Conservation (phyloP, 352 stramenopile species). For the Phytophthora pini region DNA sequence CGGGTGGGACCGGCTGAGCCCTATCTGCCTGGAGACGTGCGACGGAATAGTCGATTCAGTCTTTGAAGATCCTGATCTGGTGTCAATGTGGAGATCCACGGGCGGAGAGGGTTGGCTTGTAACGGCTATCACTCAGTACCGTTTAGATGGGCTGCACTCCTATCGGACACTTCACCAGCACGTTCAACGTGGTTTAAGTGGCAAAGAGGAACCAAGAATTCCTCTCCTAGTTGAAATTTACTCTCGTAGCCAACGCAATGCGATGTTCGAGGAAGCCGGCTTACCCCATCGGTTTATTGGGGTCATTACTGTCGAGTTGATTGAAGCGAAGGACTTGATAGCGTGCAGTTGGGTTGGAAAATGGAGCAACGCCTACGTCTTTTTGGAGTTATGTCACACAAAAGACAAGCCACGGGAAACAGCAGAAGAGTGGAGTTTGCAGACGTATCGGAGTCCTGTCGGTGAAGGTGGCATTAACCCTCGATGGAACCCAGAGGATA, state of each 20-base stretch:
- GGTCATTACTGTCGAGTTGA: slow-evolving; percentile 67
- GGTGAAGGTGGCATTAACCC: slow-evolving; percentile 61
- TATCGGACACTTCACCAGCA: slow-evolving; percentile 50
- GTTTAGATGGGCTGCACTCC: slow-evolving; percentile 72
- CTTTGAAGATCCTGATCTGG: slow-evolving; percentile 68
- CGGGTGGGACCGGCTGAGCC: slow-evolving; percentile 76
- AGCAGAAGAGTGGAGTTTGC: slow-evolving; percentile 74
- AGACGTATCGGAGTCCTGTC: slow-evolving; percentile 75
- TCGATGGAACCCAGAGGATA: slow-evolving; percentile 53
- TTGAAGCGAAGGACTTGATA: slow-evolving; percentile 78
- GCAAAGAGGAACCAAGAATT: slow-evolving; percentile 48
- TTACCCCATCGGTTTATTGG: slow-evolving; percentile 81
- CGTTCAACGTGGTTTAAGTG: slow-evolving; percentile 44
- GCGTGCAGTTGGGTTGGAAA: slow-evolving; percentile 70
- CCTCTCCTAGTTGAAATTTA: slow-evolving; percentile 73
- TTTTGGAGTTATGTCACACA: slow-evolving; percentile 62
- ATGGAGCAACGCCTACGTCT: slow-evolving; percentile 82
- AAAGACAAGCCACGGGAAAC: slow-evolving; percentile 40
- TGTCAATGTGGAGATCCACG: slow-evolving; percentile 76
- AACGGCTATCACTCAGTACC: slow-evolving; percentile 81
- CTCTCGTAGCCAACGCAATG: slow-evolving; percentile 77
- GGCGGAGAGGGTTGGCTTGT: slow-evolving; percentile 84
- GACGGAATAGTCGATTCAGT: slow-evolving; percentile 67
- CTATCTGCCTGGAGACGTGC: slow-evolving; percentile 66
- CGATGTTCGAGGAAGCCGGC: slow-evolving; percentile 78